phyloP scores from a whole-genome alignment of 345 rosid genomes.

The thale cress (Arabidopsis thaliana) region TAIR10.1 NC_003070.9:13822001-13822500 shows the following conservation, averaged over 20 bases:
- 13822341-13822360: neutral
- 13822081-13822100: too few relatives aligned
- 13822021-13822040: too few relatives aligned
- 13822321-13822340: neutral
- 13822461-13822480: neutral
- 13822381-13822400: neutral
- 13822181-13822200: neutral
- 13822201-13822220: rapidly evolving
- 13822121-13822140: too few relatives aligned
- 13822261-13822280: neutral
- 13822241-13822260: neutral
- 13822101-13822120: too few relatives aligned
- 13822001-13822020: too few relatives aligned
- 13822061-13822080: neutral
- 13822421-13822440: neutral
- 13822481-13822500: too few relatives aligned
- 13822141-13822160: neutral
- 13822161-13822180: neutral
- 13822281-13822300: neutral
- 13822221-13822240: neutral
- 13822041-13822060: neutral
- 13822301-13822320: neutral
- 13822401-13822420: too few relatives aligned
- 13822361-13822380: neutral
- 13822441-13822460: neutral